Conservation (phyloP, 108 stramenopile species). For the Nitzschia sp. region DNA sequence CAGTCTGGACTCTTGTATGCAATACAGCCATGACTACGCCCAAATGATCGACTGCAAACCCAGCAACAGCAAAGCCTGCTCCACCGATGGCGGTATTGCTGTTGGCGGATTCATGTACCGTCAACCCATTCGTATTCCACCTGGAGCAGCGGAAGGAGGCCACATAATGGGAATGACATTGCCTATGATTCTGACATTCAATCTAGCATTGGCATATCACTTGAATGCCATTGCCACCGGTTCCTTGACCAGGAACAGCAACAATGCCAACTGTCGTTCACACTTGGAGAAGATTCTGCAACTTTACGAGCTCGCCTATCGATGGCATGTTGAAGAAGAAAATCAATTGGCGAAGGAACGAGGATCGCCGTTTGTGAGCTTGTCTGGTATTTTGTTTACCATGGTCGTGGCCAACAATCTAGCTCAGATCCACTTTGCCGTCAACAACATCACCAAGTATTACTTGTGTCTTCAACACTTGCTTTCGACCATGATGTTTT, state of each 20-base stretch:
- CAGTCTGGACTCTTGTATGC: constrained; percentile 20
- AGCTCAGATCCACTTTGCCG: constrained; percentile 24
- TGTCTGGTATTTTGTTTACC: constrained; percentile 9
- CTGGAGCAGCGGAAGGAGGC: neutral
- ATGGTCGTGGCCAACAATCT: constrained; percentile 42
- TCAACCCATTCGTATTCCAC: constrained; percentile 20
- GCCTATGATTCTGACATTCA: constrained; percentile 18
- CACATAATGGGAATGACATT: constrained; percentile 20
- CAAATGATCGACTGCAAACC: neutral
- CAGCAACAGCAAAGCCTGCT: neutral
- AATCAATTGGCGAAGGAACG: neutral
- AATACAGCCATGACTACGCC: neutral
- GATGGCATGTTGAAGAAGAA: constrained; percentile 16
- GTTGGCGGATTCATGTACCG: constrained; percentile 14
- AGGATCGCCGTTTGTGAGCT: neutral
- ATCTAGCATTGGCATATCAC: constrained; percentile 29
- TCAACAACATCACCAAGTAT: constrained; percentile 19
- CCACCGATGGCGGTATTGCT: neutral
- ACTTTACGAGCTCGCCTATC: constrained; percentile 22
- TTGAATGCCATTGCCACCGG: neutral
- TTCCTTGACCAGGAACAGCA: neutral
- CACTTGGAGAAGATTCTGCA: constrained; percentile 5
- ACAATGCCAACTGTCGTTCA: no score
- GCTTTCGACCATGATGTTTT: constrained; percentile 32
- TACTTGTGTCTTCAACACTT: constrained; percentile 27